These are phyloP conservation scores for Saxophila tyrrhenica DNA, from an alignment of 495 filamentous ascomycete genomes.

Conservation along the genomic window DNA sequence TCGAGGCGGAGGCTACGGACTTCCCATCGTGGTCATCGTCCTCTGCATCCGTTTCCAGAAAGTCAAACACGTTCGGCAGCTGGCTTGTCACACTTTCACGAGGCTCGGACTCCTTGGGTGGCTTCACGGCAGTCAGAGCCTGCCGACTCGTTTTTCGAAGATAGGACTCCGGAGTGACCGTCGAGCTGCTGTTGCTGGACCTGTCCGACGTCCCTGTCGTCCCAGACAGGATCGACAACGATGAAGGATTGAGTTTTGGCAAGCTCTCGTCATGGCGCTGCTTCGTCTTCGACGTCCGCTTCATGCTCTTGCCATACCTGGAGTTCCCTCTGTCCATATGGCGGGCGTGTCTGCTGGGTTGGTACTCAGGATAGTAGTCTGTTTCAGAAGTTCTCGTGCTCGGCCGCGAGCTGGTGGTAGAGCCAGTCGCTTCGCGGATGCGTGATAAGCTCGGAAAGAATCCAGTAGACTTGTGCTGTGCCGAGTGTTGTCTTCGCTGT, in stretches of 20 bases:
- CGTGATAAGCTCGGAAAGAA: slow-evolving; percentile 27
- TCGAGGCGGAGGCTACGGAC: slow-evolving; percentile 8
- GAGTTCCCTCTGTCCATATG: slow-evolving; percentile 3
- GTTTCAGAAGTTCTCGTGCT: slow-evolving; percentile 19
- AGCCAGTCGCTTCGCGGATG: slow-evolving; percentile 26
- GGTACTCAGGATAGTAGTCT: slow-evolving; percentile 1
- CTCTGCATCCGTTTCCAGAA: slow-evolving; percentile 17
- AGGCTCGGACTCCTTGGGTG: background rate
- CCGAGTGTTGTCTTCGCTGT: background rate
- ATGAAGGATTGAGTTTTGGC: slow-evolving; percentile 23
- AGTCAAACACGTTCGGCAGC: slow-evolving; percentile 25
- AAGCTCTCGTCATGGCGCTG: slow-evolving; percentile 19
- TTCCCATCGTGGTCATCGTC: slow-evolving; percentile 11
- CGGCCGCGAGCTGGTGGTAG: slow-evolving; percentile 7
- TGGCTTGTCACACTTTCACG: background rate
- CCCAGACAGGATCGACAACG: slow-evolving; percentile 27
- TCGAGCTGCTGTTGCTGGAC: slow-evolving; percentile 31
- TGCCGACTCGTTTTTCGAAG: slow-evolving; percentile 14
- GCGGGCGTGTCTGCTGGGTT: background rate
- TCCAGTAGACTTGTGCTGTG: slow-evolving; percentile 3
- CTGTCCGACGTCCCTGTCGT: slow-evolving; percentile 24
- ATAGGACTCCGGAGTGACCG: slow-evolving; percentile 30
- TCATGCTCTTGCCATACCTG: slow-evolving; percentile 12
- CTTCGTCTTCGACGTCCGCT: slow-evolving; percentile 13
- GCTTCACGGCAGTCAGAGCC: background rate